Evolutionary conservation across 306 rosid species (phyloP).

Genomic region (Erythrophleum fordii): DNA sequence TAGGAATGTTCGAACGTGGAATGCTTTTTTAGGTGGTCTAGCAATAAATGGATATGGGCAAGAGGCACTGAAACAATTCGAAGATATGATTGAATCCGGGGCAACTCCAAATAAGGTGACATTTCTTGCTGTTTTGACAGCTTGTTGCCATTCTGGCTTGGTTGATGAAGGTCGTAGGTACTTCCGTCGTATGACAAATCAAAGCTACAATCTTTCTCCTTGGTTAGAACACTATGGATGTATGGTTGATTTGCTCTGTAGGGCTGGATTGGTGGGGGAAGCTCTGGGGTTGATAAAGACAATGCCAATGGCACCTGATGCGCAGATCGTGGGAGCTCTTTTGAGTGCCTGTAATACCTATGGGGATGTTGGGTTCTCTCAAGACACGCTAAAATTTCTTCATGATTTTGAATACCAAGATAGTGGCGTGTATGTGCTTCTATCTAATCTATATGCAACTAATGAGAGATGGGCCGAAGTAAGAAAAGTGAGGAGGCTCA

Average conservation of each 20-base stretch:
- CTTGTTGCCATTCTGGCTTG: constrained; percentile 83
- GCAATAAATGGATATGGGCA: constrained; percentile 69
- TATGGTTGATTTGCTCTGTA: constrained; percentile 78
- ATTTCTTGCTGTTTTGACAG: constrained; percentile 74
- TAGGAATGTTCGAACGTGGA: constrained; percentile 77
- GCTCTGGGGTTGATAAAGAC: constrained; percentile 66
- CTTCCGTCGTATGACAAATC: constrained; percentile 59
- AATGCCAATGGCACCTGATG: constrained; percentile 89
- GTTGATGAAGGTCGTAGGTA: constrained; percentile 66
- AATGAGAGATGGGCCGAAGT: constrained; percentile 77
- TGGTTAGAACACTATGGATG: constrained; percentile 81
- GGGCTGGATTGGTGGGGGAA: constrained; percentile 71
- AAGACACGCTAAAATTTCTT: constrained; percentile 53
- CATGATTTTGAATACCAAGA: constrained; percentile 57
- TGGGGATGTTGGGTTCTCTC: constrained; percentile 61
- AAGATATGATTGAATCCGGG: constrained; percentile 57
- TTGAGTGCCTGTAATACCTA: constrained; percentile 61
- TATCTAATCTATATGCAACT: constrained; percentile 72
- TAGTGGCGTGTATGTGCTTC: constrained; percentile 80
- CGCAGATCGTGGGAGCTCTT: constrained; percentile 73
- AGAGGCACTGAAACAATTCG: constrained; percentile 63
- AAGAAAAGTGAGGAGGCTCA: constrained; percentile 64
- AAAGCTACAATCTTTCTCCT: constrained; percentile 54
- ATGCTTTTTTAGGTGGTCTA: constrained; percentile 69
- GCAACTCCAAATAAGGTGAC: constrained; percentile 74